These are phyloP conservation scores for Glycine soja DNA, from an alignment of 306 rosid species.

Conservation along the genomic window DNA sequence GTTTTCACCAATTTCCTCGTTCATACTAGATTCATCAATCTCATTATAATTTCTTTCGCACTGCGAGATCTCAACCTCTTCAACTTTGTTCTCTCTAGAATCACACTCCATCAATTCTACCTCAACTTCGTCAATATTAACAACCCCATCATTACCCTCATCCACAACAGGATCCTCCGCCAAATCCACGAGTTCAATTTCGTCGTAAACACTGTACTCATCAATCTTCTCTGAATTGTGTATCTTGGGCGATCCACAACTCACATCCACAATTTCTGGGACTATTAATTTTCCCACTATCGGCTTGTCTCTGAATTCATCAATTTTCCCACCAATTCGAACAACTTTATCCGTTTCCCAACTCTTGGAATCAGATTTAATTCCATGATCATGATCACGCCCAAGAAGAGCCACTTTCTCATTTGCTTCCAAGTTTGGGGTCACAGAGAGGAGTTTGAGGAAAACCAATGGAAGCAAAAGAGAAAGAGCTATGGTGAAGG, in stretches of 20 bases:
- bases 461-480: constrained; percentile 56
- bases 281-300: constrained; percentile 30
- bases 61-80: constrained; percentile 21
- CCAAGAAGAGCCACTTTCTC: constrained; percentile 32
- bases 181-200: constrained; percentile 47
- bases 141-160: constrained; percentile 37
- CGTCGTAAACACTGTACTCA: constrained; percentile 28
- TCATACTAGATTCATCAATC: constrained; percentile 39
- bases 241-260: constrained; percentile 34
- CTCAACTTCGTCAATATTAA: constrained; percentile 27
- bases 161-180: constrained; percentile 42
- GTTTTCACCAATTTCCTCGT: constrained; percentile 14
- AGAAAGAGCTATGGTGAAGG: constrained; percentile 53
- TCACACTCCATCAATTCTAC: constrained; percentile 37
- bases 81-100: constrained; percentile 13
- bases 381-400: constrained; percentile 30
- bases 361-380: constrained; percentile 44
- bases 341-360: constrained; percentile 44
- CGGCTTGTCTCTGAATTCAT: constrained; percentile 44
- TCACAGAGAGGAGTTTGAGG: constrained; percentile 48
- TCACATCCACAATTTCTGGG: constrained; percentile 40
- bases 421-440: constrained; percentile 35
- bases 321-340: constrained; percentile 52
- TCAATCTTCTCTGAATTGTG: constrained; percentile 25
- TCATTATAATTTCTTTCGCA: constrained; percentile 38